These are phyloP conservation scores for Vanrija sp. DNA, from an alignment of 1,284 basidiomycete species.

Conservation along the genomic window DNA sequence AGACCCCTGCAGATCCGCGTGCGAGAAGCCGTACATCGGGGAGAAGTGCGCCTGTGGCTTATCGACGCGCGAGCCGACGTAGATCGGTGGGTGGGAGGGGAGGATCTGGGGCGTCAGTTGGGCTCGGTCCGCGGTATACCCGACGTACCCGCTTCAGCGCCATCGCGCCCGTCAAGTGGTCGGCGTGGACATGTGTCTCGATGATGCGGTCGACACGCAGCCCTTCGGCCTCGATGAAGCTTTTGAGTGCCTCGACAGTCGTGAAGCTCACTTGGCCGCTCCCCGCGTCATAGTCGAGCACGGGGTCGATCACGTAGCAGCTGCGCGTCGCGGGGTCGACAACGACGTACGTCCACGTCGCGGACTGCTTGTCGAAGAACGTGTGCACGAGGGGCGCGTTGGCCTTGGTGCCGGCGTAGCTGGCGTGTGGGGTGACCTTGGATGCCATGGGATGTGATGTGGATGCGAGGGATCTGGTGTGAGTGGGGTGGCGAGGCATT, in stretches of 20 bases:
- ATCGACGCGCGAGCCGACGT: constrained; percentile 19
- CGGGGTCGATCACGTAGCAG: constrained; percentile 33
- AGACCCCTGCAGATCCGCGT: constrained; percentile 14
- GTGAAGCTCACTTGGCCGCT: constrained; percentile 19
- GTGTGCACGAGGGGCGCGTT: constrained; percentile 23
- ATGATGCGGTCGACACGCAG: constrained; percentile 21
- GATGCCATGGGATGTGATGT: too few species aligned
- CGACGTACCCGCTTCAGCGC: constrained; percentile 8
- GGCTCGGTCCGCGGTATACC: too few species aligned
- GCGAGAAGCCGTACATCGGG: constrained; percentile 17
- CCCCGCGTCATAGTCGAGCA: constrained; percentile 30
- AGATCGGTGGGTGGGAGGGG: constrained; percentile 11
- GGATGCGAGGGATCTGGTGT: too few species aligned
- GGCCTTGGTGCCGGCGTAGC: background rate
- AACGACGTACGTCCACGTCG: constrained; percentile 35
- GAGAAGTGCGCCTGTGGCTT: constrained; percentile 14
- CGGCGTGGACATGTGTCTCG: constrained; percentile 32
- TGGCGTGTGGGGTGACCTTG: background rate
- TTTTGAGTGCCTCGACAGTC: constrained; percentile 20
- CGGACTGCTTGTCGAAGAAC: constrained; percentile 29
- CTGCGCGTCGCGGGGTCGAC: constrained; percentile 16
- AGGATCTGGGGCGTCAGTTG: constrained; percentile 4
- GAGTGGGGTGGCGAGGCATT: too few species aligned
- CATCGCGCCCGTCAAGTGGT: constrained; percentile 24
- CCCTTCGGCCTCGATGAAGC: constrained; percentile 17